Evolutionary conservation across 1,284 basidiomycete genomes (phyloP), one percentile per base, ranked within the genome.

Genomic region (Puccinia novopanici): DNA sequence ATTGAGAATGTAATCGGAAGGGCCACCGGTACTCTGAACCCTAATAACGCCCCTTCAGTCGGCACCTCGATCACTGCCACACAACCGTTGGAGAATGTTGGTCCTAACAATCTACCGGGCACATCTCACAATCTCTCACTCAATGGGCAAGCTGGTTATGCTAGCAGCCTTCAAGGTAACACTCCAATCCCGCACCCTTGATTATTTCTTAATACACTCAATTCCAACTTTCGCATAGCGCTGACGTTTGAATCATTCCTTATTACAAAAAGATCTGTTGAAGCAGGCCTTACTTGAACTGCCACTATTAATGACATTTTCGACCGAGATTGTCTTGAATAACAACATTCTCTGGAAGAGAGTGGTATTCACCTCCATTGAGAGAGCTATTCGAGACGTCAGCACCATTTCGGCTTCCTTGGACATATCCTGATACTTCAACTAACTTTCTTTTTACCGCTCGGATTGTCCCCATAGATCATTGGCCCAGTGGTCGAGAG

Each of bases 401-500:
- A 76, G 75, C 57, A 24, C 45, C 37, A 0, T 42, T 3, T 8
- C 24, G 45, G 6, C 45, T 24, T 2, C 27, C 13, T 63, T 40
- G 40, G 37, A 22, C 37, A 40, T 22, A 8, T 19, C 5, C 19
- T 68, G 50, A 3, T 45, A 13, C 37, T 52, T 34, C n/a, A 34
- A 19, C 48, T 65, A 3, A 55, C 24, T 42, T 37, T 34, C 1
- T 54, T 76, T 27, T n/a, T n/a, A n/a, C n/a, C n/a, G n/a, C 2
- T 42, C 45, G 8, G 19, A 15, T 34, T 24, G 17, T 17, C 24
- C 45, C 17, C 19, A 37, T 54, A 78, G 91, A 98, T 99, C 83
- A 96, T 99, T 83, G 88, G 95, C 22, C 96, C 97, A 4, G 96
- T 99, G 70, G 96, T 99, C 24, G 97, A 99, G 86, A 91, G 97